Evolutionary conservation across 208 protist genomes (phyloP).

Genomic region (Strigomonas galati): DNA sequence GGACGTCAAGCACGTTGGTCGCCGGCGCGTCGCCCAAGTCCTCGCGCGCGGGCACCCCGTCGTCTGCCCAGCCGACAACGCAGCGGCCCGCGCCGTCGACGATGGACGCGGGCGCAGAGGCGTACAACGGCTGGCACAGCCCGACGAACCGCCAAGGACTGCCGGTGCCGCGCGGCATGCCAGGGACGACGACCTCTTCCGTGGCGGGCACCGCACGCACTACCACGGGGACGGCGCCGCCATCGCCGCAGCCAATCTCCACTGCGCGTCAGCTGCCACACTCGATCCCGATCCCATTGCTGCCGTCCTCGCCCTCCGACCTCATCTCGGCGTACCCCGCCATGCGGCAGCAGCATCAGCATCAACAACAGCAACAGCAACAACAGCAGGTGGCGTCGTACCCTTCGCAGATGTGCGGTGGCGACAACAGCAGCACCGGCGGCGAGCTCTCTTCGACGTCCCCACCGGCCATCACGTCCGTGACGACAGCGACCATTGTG

Average conservation of each 20-base stretch:
- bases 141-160: neutral
- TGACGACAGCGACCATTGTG: neutral
- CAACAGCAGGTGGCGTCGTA: neutral
- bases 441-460: neutral
- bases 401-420: neutral
- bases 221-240: no score
- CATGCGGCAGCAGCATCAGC: slow-evolving; percentile 8
- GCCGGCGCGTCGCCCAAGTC: neutral
- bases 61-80: neutral
- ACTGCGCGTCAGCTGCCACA: neutral
- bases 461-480: slow-evolving; percentile 2
- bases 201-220: no score
- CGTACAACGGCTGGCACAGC: neutral
- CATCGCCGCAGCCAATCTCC: no score
- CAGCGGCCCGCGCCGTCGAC: neutral
- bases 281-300: neutral
- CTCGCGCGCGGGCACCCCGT: neutral
- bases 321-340: neutral
- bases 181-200: no score
- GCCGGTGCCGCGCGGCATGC: neutral
- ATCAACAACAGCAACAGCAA: slow-evolving; percentile 17
- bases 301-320: neutral
- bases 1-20: neutral
- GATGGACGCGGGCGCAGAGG: neutral
- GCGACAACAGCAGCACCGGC: slow-evolving; percentile 6